A percentile compares a stretch with the other conserved stretches of the same genome.
Conservation (phyloP, 495 filamentous ascomycete genomes). For the Xylaria venustula region DNA sequence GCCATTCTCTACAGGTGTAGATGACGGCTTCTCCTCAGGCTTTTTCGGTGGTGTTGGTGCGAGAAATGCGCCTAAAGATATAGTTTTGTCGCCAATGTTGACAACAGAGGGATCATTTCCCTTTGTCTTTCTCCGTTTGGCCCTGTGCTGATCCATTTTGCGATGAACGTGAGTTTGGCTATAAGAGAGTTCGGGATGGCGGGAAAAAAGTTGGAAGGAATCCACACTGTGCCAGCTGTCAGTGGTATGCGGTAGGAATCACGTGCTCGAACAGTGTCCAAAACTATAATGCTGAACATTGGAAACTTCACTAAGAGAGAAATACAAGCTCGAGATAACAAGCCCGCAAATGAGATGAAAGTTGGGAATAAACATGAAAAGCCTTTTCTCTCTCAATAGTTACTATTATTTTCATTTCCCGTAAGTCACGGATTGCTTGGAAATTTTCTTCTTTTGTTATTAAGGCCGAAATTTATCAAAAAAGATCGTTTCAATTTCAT, state of each 20-base stretch:
- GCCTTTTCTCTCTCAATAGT: no score
- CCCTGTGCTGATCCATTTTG: constrained; percentile 25
- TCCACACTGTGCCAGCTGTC: constrained; percentile 4
- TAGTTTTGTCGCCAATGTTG: constrained; percentile 38
- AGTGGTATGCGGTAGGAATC: background rate
- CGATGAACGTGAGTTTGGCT: constrained; percentile 2
- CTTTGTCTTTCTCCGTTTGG: constrained; percentile 31
- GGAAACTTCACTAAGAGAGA: no score
- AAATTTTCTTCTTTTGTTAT: no score
- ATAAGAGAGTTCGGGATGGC: background rate
- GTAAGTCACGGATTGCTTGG: no score
- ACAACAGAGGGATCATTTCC: constrained; percentile 27
- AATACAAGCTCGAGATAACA: background rate
- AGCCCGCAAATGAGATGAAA: background rate
- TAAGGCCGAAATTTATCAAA: no score
- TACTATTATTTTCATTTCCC: no score
- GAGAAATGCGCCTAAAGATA: constrained; percentile 42
- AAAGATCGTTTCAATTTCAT: no score
- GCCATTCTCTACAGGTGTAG: background rate
- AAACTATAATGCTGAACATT: background rate
- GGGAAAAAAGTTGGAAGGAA: constrained; percentile 3
- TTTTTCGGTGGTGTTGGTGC: constrained; percentile 26
- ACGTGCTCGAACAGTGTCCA: constrained; percentile 4
- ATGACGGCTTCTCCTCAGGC: constrained; percentile 18
- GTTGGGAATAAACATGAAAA: no score